Base-by-base conservation (phyloP, 2,329 filamentous ascomycete genomes). In the Ambrosiella cleistominuta region DNA sequence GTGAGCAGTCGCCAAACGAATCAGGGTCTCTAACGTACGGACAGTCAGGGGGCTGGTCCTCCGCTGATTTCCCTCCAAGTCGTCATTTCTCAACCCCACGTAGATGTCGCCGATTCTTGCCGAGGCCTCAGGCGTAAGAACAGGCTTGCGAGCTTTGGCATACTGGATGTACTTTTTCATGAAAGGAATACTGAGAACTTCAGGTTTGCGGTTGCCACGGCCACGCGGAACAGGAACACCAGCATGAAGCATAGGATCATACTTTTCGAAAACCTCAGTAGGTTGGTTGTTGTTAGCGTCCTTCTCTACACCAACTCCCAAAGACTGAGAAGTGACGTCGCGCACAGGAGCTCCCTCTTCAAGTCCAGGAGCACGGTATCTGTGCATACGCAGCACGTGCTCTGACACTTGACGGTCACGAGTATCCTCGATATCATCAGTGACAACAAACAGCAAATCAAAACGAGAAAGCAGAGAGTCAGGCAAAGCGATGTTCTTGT, bases 101-200 rank as follows among this genome's bases (percentile, higher is more conserved):
- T 97, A 98, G 13, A 90, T 86, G 38, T 88, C 80, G 42, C 90
- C 83, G 66, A 98, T 95, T 62, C 94, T 87, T 64, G 96, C 88
- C 9, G 89, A 88, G 5, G 93, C 91, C 50, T 88, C 88, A 67
- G 93, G 88, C 0, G 90, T 95, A 62, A 98, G 74, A 45, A 95
- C 75, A 0, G 93, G 93, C 77, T 89, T 94, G 67, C 93, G 78
- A 40, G 81, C 86, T 74, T 98, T 98, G 63, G 93, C 89, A 69
- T 98, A 98, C 68, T 98, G 93, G 51, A 98, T 94, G 70, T 96
- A 98, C 72, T 98, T 98, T 74, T 98, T 98, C 75, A 98, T 89
- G 71, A 98, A 98, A 0, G 90, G 87, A 61, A 98, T 96, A 71
- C 87, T 95, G 57, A 98, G 75, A 12, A 98, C 87, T 68, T 96